phyloP scores from a whole-genome alignment of 163 green algal species.

The Chloroidium sp. region DNA sequence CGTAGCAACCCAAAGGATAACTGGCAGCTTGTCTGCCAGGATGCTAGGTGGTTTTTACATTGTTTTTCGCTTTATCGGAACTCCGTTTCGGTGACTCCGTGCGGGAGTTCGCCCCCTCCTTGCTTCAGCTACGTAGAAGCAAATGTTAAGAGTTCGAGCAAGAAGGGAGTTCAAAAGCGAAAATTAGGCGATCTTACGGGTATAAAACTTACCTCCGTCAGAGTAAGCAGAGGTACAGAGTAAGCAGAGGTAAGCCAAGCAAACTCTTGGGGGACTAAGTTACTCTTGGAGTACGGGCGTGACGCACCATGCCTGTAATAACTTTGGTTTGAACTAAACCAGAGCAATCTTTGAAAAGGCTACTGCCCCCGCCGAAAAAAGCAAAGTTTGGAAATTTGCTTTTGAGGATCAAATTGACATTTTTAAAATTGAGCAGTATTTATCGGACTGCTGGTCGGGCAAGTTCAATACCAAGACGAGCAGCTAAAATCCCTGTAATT shows the following conservation, averaged over 20 bases:
- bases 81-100: background rate
- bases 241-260: too few species aligned
- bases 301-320: too few species aligned
- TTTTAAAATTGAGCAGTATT: background rate
- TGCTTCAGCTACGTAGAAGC: too few species aligned
- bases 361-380: slow-evolving; percentile 10
- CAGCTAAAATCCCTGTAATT: slow-evolving; percentile 14
- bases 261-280: too few species aligned
- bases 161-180: too few species aligned
- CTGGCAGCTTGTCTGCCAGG: background rate
- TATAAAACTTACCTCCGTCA: too few species aligned
- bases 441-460: slow-evolving; percentile 1
- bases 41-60: background rate
- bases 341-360: slow-evolving; percentile 7
- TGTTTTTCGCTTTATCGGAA: background rate
- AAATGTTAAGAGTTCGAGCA: too few species aligned
- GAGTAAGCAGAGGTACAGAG: too few species aligned
- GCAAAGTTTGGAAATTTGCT: slow-evolving; percentile 3
- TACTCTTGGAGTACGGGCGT: too few species aligned
- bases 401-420: background rate
- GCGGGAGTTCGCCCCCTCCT: too few species aligned
- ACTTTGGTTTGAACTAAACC: background rate
- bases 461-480: slow-evolving; percentile 16
- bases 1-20: background rate
- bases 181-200: too few species aligned